Base-by-base conservation (phyloP, 2,329 filamentous ascomycete genomes). In the Teratosphaeria epicoccoides region DNA sequence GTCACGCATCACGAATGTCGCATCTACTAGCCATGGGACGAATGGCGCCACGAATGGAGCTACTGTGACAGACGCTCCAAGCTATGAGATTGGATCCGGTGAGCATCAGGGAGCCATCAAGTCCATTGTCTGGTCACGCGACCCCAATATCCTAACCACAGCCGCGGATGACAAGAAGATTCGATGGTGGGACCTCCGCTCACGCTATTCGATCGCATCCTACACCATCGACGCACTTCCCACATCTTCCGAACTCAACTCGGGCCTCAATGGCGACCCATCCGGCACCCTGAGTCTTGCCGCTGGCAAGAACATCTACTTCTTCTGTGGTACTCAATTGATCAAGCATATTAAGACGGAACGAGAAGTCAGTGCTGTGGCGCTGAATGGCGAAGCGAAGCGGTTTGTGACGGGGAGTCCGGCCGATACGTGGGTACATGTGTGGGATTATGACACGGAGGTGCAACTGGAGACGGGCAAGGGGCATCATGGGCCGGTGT, bases 401-500 rank as follows among this genome's bases (percentile, higher is more conserved):
- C 88, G 87, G 62, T 83, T 95, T 62, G 86, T 97, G 10, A 94
- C 94, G 17, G 93, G 93, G 54, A 88, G 90, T 67, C 86, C 87
- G 56, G 86, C 84, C 37, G 91, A 95, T 64, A 97, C 93, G 0
- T 98, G 91, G 91, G 91, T 93, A n/a, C 83, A 88, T 54, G 86
- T 97, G 5, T 94, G 95, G 73, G 82, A 89, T 63, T 91, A 89
- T 71, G 88, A 96, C 53, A 83, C 84, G 47, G 85, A 85, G 61
- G 78, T 80, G 58, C 89, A 95, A 68, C 73, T 96, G 43, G 93
- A 97, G 67, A 85, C 91, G 11, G 88, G 95, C 73, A 96, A 96
- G 71, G 93, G 93, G 23, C 93, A 98, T 61, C 93, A 98, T 64
- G 93, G 93, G 1, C 91, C 91, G 1, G 93, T 98, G 56, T 98